These are phyloP conservation scores for Aspergillus campestris DNA, from an alignment of 495 filamentous ascomycete genomes.

Conservation along the genomic window DNA sequence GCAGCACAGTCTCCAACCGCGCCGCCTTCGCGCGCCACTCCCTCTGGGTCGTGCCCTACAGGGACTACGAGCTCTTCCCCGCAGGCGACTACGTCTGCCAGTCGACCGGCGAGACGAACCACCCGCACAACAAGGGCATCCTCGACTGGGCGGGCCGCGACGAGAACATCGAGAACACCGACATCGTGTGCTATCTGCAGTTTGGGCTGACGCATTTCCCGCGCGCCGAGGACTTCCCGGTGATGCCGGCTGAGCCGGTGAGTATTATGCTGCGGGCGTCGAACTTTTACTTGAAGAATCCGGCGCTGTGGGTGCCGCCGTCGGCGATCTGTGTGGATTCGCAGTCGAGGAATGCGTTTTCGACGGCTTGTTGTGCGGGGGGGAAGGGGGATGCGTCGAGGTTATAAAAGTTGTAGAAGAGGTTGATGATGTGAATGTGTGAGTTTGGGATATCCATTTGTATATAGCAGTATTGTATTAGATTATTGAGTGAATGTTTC, in stretches of 20 bases:
- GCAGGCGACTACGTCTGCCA: conserved; percentile 45
- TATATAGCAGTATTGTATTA: no score
- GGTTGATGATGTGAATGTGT: no score
- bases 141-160: conserved; percentile 37
- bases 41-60: conserved; percentile 31
- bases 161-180: conserved; percentile 44
- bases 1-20: conserved; percentile 30
- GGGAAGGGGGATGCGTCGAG: no score
- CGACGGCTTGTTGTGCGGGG: no score
- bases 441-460: no score
- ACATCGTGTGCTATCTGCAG: conserved; percentile 50
- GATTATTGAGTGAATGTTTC: no score
- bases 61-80: conserved; percentile 37
- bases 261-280: conserved; percentile 55
- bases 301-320: conserved; percentile 60
- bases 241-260: conserved; percentile 69
- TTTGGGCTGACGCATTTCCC: conserved; percentile 54
- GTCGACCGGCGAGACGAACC: conserved; percentile 26
- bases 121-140: conserved; percentile 26
- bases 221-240: conserved; percentile 51
- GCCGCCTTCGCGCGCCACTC: conserved; percentile 29
- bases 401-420: no score
- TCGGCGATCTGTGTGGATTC: conserved; percentile 15
- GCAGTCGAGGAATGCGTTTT: no score
- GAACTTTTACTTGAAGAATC: conserved; percentile 65